phyloP scores from a whole-genome alignment of 2,329 filamentous ascomycete species.

The Aspergillus novoparasiticus region DNA sequence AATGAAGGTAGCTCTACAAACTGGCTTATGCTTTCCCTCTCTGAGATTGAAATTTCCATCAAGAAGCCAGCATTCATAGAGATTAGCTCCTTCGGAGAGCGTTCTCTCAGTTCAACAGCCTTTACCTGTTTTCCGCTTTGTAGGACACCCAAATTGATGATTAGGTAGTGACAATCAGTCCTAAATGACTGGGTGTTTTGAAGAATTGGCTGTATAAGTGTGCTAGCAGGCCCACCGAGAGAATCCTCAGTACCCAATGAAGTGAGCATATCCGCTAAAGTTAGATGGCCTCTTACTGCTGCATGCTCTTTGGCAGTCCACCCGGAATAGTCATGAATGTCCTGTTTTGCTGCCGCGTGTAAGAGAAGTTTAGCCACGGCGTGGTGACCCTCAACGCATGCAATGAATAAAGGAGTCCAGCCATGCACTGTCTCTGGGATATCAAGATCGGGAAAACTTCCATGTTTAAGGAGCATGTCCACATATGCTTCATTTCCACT shows the following conservation, averaged over 20 bases:
- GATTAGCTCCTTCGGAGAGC: not conserved
- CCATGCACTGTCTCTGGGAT: slow-evolving; percentile 23
- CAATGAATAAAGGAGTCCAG: slow-evolving; percentile 39
- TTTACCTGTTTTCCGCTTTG: slow-evolving; percentile 9
- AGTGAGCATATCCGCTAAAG: slow-evolving; percentile 24
- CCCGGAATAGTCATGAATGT: slow-evolving; percentile 28
- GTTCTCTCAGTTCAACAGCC: slow-evolving; percentile 2
- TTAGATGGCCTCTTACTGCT: slow-evolving; percentile 36
- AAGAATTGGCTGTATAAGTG: not conserved
- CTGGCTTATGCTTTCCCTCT: not conserved
- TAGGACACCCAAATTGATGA: slow-evolving; percentile 15
- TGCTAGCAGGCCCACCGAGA: slow-evolving; percentile 3
- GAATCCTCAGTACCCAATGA: slow-evolving; percentile 2
- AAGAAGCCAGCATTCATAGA: not conserved
- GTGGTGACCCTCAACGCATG: slow-evolving; percentile 30
- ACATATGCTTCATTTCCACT: slow-evolving; percentile 12
- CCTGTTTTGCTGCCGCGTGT: slow-evolving; percentile 26
- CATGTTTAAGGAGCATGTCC: not conserved
- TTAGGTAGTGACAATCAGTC: not conserved
- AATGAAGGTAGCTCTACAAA: slow-evolving; percentile 10
- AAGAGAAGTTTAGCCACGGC: slow-evolving; percentile 30
- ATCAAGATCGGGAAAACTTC: slow-evolving; percentile 16
- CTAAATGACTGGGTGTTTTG: not conserved
- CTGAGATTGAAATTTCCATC: slow-evolving; percentile 12
- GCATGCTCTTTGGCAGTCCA: slow-evolving; percentile 42